A percentile compares a stretch with the other conserved stretches of the same genome.
Conservation (phyloP, 208 protist species). For the Strigomonas culicis region DNA sequence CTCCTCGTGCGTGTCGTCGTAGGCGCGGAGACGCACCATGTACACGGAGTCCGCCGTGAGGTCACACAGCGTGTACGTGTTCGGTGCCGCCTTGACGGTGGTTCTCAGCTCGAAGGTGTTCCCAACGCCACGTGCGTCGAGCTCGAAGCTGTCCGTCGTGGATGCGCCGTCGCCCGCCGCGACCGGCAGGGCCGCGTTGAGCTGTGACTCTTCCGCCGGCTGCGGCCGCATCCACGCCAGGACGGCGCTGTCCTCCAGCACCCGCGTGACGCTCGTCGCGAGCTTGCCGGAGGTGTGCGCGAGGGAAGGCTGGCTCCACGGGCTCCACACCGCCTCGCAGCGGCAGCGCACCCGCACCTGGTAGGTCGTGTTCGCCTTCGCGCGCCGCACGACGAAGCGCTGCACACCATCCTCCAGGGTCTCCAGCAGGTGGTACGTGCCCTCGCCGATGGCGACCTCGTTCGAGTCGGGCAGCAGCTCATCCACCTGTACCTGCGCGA, state of each 20-base stretch:
- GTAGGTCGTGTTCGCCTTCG: constrained; percentile 77
- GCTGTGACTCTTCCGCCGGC: constrained; percentile 20
- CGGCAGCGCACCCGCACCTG: constrained; percentile 76
- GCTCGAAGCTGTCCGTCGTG: constrained; percentile 52
- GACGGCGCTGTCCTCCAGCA: constrained; percentile 79
- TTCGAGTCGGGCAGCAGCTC: constrained; percentile 21
- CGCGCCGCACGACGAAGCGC: constrained; percentile 43
- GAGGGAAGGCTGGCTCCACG: constrained; percentile 73
- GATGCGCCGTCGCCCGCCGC: constrained; percentile 49
- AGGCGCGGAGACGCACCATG: constrained; percentile 63
- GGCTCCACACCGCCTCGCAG: constrained; percentile 83
- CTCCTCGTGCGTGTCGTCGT: constrained; percentile 34
- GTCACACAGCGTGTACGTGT: constrained; percentile 61
- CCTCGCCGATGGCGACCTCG: constrained; percentile 21
- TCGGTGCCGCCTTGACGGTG: constrained; percentile 64
- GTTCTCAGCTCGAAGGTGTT: constrained; percentile 68
- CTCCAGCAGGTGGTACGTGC: constrained; percentile 43
- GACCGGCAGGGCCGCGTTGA: neutral
- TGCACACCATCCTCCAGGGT: constrained; percentile 15
- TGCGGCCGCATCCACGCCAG: constrained; percentile 67
- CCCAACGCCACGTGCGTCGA: constrained; percentile 75
- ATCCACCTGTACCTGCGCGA: constrained; percentile 20
- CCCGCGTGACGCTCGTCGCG: constrained; percentile 45
- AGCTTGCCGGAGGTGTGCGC: constrained; percentile 81
- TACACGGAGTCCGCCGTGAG: constrained; percentile 83